Percentiles rank a stretch among this genome's conserved stretches.
Evolutionary conservation across 2,329 filamentous ascomycete species (phyloP).

Genomic region (Diaporthe ampelina): DNA sequence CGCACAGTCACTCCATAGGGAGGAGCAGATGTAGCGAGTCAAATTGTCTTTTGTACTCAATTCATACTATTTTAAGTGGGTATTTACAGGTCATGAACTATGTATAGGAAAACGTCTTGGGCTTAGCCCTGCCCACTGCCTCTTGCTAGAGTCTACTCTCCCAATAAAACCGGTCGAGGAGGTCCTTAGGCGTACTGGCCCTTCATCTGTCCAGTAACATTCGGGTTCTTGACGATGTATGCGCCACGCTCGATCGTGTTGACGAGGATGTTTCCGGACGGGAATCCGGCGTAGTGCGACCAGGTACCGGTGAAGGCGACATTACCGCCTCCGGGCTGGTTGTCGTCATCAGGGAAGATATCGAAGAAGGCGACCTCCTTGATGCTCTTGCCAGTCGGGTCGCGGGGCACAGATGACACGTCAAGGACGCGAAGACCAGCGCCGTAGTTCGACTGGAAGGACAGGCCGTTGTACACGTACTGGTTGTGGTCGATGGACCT

Average conservation of each 20-base stretch:
- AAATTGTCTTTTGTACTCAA: not conserved
- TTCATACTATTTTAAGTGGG: not conserved
- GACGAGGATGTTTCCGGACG: constrained; percentile 54
- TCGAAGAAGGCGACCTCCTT: constrained; percentile 62
- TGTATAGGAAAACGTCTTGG: constrained; percentile 2
- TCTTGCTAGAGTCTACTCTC: not conserved
- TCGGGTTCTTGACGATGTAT: constrained; percentile 51
- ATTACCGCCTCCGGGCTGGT: constrained; percentile 50
- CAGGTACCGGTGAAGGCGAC: constrained; percentile 58
- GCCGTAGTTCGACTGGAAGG: constrained; percentile 62
- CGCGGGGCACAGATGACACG: constrained; percentile 49
- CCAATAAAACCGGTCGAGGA: not conserved
- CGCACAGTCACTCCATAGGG: too few species aligned
- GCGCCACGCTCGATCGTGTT: constrained; percentile 63
- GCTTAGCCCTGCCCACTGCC: not conserved
- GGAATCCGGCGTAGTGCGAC: constrained; percentile 60
- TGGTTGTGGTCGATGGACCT: constrained; percentile 61
- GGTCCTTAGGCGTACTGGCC: constrained; percentile 15
- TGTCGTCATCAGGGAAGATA: constrained; percentile 62
- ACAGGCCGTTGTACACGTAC: constrained; percentile 56
- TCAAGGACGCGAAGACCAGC: constrained; percentile 56
- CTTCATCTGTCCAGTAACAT: constrained; percentile 33
- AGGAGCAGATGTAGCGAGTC: not conserved
- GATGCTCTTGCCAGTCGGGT: constrained; percentile 56
- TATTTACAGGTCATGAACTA: constrained; percentile 26